Conservation (phyloP, 139 green algal genomes). For the Yamagishiella unicocca region DNA sequence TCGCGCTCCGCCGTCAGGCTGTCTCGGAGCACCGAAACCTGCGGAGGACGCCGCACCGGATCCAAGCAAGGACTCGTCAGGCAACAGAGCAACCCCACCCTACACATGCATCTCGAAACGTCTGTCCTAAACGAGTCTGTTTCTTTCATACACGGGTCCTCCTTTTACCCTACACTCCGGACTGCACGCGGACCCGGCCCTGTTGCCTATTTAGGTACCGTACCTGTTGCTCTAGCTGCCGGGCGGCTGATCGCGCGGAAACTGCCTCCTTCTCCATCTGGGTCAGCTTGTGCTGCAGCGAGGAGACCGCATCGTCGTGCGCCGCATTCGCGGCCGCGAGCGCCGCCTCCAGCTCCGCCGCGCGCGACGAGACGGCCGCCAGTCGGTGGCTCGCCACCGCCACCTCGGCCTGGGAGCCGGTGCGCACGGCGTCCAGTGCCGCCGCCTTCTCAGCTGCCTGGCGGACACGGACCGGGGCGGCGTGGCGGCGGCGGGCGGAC, state of each 20-base stretch:
- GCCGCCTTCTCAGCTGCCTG: conserved; percentile 8
- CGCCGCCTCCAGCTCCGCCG: conserved; percentile 47
- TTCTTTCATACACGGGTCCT: too few species aligned
- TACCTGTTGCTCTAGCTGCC: conserved; percentile 41
- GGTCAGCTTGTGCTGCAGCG: conserved; percentile 29
- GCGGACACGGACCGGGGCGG: too few species aligned
- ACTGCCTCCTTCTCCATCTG: conserved; percentile 26
- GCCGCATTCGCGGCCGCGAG: background rate
- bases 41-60: too few species aligned
- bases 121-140: too few species aligned
- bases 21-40: conserved; percentile 42
- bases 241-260: background rate
- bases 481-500: too few species aligned
- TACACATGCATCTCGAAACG: too few species aligned
- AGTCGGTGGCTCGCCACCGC: conserved; percentile 29
- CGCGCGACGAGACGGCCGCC: background rate
- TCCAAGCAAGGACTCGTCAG: too few species aligned
- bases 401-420: conserved; percentile 41
- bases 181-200: too few species aligned
- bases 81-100: too few species aligned
- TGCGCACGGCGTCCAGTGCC: conserved; percentile 26
- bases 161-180: too few species aligned
- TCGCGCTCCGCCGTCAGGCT: conserved; percentile 45
- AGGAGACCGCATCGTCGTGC: conserved; percentile 3
- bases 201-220: too few species aligned